These are phyloP conservation scores for Kwoniella shandongensis DNA, from an alignment of 768 basidiomycete species.

Conservation along the genomic window DNA sequence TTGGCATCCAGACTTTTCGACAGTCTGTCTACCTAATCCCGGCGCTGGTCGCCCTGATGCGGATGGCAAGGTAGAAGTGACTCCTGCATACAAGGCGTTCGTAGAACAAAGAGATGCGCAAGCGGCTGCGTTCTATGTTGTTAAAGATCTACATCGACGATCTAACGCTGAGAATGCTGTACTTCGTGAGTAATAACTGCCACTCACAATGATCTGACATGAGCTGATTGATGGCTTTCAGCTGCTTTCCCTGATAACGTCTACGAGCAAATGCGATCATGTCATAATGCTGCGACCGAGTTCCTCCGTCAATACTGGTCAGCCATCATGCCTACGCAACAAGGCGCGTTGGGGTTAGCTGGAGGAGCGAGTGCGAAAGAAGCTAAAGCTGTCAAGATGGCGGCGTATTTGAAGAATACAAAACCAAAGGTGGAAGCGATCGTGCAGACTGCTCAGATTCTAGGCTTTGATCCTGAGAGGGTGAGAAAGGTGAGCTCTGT, in stretches of 20 bases:
- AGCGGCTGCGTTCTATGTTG: slow-evolving; percentile 29
- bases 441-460: slow-evolving; percentile 56
- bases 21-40: slow-evolving; percentile 29
- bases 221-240: slow-evolving; percentile 47
- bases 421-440: slow-evolving; percentile 78
- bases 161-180: slow-evolving; percentile 36
- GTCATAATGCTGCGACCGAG: slow-evolving; percentile 90
- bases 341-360: slow-evolving; percentile 54
- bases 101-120: slow-evolving; percentile 29
- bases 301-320: slow-evolving; percentile 96
- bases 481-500: slow-evolving; percentile 39
- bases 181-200: slow-evolving; percentile 32
- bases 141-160: slow-evolving; percentile 37
- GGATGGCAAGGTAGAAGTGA: slow-evolving; percentile 19
- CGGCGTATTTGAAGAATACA: slow-evolving; percentile 73
- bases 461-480: slow-evolving; percentile 38
- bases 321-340: slow-evolving; percentile 70
- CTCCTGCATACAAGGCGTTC: slow-evolving; percentile 24
- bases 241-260: slow-evolving; percentile 77
- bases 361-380: slow-evolving; percentile 65
- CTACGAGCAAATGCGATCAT: slow-evolving; percentile 78
- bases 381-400: slow-evolving; percentile 83
- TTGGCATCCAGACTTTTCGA: slow-evolving; percentile 25
- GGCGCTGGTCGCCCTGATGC: slow-evolving; percentile 8
- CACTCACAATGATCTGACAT: neutral